Evolutionary conservation across 192 early-diverging fungal genomes (phyloP).

Genomic region (Coemansia javaensis): DNA sequence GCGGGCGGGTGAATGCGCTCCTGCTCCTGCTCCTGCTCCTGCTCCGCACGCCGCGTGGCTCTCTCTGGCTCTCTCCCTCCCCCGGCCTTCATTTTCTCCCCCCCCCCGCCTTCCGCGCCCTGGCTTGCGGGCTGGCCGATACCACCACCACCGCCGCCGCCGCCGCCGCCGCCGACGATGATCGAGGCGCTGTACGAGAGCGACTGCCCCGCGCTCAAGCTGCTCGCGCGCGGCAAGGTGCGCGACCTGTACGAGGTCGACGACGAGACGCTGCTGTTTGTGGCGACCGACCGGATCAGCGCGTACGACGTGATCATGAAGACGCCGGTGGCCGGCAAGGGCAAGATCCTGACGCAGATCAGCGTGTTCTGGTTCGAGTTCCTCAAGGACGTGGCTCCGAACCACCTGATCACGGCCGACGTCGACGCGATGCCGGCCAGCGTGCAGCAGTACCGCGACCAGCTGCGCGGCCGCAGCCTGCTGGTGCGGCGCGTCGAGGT

Average conservation of each 20-base stretch:
- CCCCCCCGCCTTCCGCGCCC: not conserved
- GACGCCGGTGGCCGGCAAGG: slow-evolving; percentile 87
- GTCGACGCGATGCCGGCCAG: slow-evolving; percentile 85
- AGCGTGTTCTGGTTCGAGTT: slow-evolving; percentile 94
- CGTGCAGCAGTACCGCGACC: slow-evolving; percentile 83
- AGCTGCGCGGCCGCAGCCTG: slow-evolving; percentile 85
- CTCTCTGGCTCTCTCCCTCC: not conserved
- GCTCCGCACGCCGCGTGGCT: too few species aligned
- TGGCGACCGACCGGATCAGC: slow-evolving; percentile 95
- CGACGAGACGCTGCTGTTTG: slow-evolving; percentile 82
- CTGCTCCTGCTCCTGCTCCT: too few species aligned
- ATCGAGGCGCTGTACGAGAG: slow-evolving; percentile 58
- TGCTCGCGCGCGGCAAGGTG: slow-evolving; percentile 92
- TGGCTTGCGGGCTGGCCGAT: too few species aligned
- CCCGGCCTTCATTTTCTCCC: not conserved
- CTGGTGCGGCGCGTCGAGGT: slow-evolving; percentile 89
- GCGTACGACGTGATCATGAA: slow-evolving; percentile 99
- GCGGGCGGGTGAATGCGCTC: too few species aligned
- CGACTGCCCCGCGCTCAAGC: slow-evolving; percentile 87
- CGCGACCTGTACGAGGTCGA: slow-evolving; percentile 95
- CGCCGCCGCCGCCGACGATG: slow-evolving; percentile 8
- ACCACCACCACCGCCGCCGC: too few species aligned
- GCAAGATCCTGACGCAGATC: slow-evolving; percentile 95
- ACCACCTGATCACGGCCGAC: slow-evolving; percentile 93
- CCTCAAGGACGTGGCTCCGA: slow-evolving; percentile 83